phyloP scores from a whole-genome alignment of 352 stramenopile genomes.

The Pythium rishiriense region DNA sequence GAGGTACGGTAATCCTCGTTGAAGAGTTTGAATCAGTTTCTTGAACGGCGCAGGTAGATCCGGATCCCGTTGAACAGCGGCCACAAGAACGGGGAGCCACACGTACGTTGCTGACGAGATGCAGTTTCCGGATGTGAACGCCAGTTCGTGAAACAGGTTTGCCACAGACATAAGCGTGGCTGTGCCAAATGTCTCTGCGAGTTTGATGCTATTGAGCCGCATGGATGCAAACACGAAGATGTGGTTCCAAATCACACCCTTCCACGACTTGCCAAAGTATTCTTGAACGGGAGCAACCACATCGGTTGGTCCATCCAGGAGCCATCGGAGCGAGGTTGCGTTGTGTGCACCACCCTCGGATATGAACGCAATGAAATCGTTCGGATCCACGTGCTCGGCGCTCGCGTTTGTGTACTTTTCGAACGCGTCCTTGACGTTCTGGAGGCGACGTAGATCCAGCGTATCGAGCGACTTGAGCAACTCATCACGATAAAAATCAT shows the following conservation, averaged over 20 bases:
- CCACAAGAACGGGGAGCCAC: slow-evolving; percentile 47
- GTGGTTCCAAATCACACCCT: slow-evolving; percentile 30
- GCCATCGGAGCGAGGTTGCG: slow-evolving; percentile 7
- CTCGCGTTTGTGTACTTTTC: slow-evolving; percentile 12
- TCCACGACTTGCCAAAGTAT: not conserved
- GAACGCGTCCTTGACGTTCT: slow-evolving; percentile 34
- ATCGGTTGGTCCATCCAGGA: slow-evolving; percentile 1
- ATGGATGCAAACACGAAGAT: not conserved
- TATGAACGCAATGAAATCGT: not conserved
- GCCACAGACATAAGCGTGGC: not conserved
- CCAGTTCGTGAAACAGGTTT: slow-evolving; percentile 1
- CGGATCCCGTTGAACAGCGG: slow-evolving; percentile 24
- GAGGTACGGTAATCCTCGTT: not conserved
- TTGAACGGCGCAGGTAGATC: slow-evolving; percentile 28
- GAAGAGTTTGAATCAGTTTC: slow-evolving; percentile 24
- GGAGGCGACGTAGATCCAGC: slow-evolving; percentile 29
- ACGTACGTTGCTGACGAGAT: slow-evolving; percentile 22
- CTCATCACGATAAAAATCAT: slow-evolving; percentile 48
- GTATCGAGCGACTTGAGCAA: slow-evolving; percentile 41
- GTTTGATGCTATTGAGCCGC: slow-evolving; percentile 7
- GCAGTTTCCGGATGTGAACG: not conserved
- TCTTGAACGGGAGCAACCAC: not conserved
- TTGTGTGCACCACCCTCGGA: not conserved
- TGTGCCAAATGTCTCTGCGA: not conserved
- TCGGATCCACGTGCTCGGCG: not conserved